Conservation (phyloP, 371 early-diverging fungal genomes). For the Zancudomyces culisetae region DNA sequence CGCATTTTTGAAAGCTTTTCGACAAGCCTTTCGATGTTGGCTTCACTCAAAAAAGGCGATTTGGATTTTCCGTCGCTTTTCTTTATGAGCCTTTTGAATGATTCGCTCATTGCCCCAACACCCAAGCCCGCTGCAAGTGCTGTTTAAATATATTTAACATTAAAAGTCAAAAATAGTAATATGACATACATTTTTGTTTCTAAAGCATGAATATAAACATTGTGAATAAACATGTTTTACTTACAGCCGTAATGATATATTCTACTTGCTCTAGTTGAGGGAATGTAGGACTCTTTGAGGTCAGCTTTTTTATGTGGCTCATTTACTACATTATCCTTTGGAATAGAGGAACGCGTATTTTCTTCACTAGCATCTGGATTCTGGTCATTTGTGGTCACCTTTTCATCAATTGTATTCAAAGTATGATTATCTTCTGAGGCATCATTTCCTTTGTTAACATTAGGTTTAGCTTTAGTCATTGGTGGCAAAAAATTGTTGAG, state of each 20-base stretch:
- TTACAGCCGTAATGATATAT: constrained; percentile 22
- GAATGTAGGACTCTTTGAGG: constrained; percentile 18
- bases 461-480: no score
- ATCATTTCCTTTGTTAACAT: no score
- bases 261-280: constrained; percentile 20
- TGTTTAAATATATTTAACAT: background rate
- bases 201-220: background rate
- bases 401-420: no score
- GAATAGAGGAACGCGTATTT: no score
- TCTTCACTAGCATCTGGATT: no score
- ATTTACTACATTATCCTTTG: no score
- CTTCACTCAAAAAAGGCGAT: constrained; percentile 44
- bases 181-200: no score
- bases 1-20: constrained; percentile 79
- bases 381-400: no score
- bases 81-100: constrained; percentile 25
- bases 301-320: background rate
- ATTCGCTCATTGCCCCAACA: constrained; percentile 50
- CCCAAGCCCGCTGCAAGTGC: constrained; percentile 51
- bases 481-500: no score
- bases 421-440: no score
- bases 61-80: constrained; percentile 5
- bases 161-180: background rate
- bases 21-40: constrained; percentile 74
- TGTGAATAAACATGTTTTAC: background rate